A percentile compares a stretch with the other conserved stretches of the same genome.
Evolutionary conservation across 1,284 basidiomycete genomes (phyloP).

Genomic region (Marasmius oreades): DNA sequence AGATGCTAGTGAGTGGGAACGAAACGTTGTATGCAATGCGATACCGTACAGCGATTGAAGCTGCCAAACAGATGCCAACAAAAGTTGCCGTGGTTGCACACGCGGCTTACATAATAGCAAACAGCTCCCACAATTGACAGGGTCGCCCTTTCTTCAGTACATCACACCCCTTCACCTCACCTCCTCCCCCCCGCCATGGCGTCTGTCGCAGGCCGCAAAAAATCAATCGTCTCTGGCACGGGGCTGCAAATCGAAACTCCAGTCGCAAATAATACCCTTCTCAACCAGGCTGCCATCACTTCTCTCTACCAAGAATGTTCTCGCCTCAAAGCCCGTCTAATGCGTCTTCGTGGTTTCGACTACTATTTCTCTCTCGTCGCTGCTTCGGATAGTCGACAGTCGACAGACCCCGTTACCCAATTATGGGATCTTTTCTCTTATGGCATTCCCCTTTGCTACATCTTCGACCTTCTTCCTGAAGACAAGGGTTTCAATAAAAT

Average conservation of each 20-base stretch:
- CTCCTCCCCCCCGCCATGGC: slow-evolving; percentile 46
- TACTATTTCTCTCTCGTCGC: slow-evolving; percentile 64
- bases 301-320: slow-evolving; percentile 89
- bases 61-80: background rate
- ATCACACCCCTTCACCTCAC: slow-evolving; percentile 16
- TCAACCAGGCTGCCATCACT: slow-evolving; percentile 81
- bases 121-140: too few species aligned
- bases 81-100: background rate
- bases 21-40: too few species aligned
- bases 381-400: slow-evolving; percentile 59
- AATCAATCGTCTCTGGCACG: slow-evolving; percentile 66
- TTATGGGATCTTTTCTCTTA: slow-evolving; percentile 93
- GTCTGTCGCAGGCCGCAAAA: slow-evolving; percentile 75
- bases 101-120: background rate
- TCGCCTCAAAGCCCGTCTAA: slow-evolving; percentile 65
- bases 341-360: slow-evolving; percentile 70
- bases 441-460: slow-evolving; percentile 91
- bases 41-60: background rate
- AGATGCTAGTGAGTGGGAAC: too few species aligned
- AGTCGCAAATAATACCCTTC: slow-evolving; percentile 74
- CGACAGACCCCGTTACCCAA: slow-evolving; percentile 86
- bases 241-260: slow-evolving; percentile 71
- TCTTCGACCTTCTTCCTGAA: slow-evolving; percentile 87
- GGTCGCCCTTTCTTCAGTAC: slow-evolving; percentile 10
- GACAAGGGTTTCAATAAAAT: slow-evolving; percentile 56